Base-by-base conservation (phyloP, 768 basidiomycete species). In the Tremella fuciformis region DNA sequence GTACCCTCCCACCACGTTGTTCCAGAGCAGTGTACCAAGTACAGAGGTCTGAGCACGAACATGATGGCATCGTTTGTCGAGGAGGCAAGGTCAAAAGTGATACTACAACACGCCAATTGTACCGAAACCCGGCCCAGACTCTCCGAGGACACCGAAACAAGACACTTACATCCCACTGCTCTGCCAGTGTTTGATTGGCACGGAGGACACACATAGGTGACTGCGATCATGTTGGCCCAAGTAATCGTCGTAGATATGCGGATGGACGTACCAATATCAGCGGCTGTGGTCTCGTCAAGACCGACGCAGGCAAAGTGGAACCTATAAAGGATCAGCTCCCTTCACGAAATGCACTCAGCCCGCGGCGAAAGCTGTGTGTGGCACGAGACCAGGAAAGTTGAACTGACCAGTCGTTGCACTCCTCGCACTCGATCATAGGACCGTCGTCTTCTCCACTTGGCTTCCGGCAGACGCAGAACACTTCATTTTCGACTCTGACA, bases 351-450 rank as follows among this genome's bases (percentile, higher is more conserved):
- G 22, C n/a, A 4, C n/a, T 6, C 16, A 46, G 7, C 19, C 21
- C 15, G 15, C 21, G 48, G 18, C 15, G 15, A 50, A 15, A 6
- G 48, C 15, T 22, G 21, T 25, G 7, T 21, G 48, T 21, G 15
- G 48, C 48, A 26, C 6, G 26, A 6, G 8, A 7, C 6, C 8
- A 29, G 29, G 9, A 34, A 52, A 37, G 22, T 4, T 34, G 51
- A 13, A 63, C 71, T 48, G 44, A 73, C 71, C 71, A 73, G 42
- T 73, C 69, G 40, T 70, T 63, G 59, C 71, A 73, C 34, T 63
- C 55, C 15, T 55, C 71, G 57, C 71, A 73, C 52, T 73, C 69
- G 21, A 73, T 70, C 71, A 73, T 73, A 13, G 66, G 58, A 42
- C 67, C 61, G 6, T 55, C 59, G 18, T 51, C 57, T n/a, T 65